A percentile compares a stretch with the other conserved stretches of the same genome.
Conservation (phyloP, 176 grass and related monocot species). For the Tuctoria greenei region DNA sequence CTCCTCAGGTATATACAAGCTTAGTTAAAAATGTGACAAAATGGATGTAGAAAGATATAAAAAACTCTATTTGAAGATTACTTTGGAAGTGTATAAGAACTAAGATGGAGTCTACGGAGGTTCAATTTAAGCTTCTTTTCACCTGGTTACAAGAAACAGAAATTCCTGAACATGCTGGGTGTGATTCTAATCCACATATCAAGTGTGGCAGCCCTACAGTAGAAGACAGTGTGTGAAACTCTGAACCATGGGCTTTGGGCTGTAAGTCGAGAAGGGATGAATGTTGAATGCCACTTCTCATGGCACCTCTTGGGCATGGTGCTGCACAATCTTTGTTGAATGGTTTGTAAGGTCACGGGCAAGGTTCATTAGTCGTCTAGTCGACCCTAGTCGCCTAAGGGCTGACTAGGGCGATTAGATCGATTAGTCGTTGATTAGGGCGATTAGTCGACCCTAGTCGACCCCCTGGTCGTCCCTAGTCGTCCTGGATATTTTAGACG, state of each 20-base stretch:
- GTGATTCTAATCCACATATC: background rate
- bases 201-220: background rate
- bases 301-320: background rate
- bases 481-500: no score
- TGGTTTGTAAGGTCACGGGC: background rate
- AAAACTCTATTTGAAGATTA: background rate
- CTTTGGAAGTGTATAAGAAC: background rate
- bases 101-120: background rate
- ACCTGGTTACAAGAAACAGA: background rate
- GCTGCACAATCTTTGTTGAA: background rate
- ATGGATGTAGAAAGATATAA: background rate
- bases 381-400: no score
- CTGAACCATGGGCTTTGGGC: background rate
- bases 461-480: no score
- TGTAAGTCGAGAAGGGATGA: background rate
- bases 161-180: background rate
- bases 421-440: no score
- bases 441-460: no score
- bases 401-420: no score
- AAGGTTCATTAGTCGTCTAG: no score
- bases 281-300: background rate
- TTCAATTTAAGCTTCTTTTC: background rate
- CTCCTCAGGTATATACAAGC: constrained; percentile 67
- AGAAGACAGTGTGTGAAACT: background rate
- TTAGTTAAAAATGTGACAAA: constrained; percentile 14